Evolutionary conservation across 2,329 filamentous ascomycete species (phyloP).

Genomic region (Penicillium polonicum): DNA sequence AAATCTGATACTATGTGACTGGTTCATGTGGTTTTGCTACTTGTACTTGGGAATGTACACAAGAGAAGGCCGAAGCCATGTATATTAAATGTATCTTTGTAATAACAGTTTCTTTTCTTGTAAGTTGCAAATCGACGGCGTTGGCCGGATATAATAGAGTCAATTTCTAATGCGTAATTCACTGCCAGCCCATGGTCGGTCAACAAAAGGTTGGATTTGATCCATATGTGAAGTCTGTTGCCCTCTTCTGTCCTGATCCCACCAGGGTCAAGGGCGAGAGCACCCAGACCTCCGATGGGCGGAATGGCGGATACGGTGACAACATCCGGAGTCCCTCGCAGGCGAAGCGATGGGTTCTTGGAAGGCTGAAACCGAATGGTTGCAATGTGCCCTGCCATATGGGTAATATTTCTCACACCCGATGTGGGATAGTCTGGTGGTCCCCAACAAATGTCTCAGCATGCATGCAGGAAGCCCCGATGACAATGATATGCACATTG

Average conservation of each 20-base stretch:
- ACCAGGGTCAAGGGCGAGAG: neutral
- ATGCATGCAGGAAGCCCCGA: neutral
- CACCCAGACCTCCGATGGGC: neutral
- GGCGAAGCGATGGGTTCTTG: neutral
- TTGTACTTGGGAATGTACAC: neutral
- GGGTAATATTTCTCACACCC: neutral
- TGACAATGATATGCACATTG: neutral
- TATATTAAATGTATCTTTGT: neutral
- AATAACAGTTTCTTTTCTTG: neutral
- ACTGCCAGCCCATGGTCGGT: neutral
- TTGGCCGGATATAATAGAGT: neutral
- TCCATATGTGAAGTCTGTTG: neutral
- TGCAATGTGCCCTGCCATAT: neutral
- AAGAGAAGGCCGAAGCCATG: neutral
- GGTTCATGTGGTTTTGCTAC: neutral
- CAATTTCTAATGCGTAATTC: neutral
- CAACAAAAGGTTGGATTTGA: neutral
- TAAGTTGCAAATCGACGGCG: neutral
- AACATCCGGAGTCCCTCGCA: neutral
- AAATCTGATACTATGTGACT: constrained; percentile 2
- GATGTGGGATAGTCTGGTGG: neutral
- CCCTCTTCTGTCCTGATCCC: neutral
- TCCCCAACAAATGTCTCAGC: neutral
- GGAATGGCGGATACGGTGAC: neutral
- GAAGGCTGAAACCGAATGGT: neutral